Evolutionary conservation across 2,329 filamentous ascomycete species (phyloP).

Genomic region (Diaporthe ampelina): DNA sequence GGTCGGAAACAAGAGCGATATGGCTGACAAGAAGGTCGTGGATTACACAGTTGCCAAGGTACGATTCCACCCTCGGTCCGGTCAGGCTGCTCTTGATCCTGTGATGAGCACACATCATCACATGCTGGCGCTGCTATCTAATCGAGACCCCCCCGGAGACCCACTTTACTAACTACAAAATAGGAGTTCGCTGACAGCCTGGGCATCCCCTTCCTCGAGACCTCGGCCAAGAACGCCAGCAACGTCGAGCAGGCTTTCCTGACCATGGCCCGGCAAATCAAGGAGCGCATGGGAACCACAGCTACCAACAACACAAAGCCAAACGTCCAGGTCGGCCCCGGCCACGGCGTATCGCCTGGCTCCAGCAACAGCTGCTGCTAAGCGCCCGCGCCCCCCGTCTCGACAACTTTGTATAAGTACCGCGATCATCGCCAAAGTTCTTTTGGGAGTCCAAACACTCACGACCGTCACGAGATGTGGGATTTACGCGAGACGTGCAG

Average conservation of each 20-base stretch:
- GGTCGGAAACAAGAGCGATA: constrained; percentile 99
- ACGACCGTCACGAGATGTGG: constrained; percentile 43
- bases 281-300: constrained; percentile 99
- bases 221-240: constrained; percentile 98
- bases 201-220: constrained; percentile 99
- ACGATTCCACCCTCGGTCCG: constrained; percentile 49
- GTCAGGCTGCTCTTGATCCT: constrained; percentile 8
- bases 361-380: constrained; percentile 94
- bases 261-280: constrained; percentile 99
- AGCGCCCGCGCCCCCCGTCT: constrained; percentile 49
- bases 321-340: constrained; percentile 94
- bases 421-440: constrained; percentile 33
- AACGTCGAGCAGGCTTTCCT: constrained; percentile 99
- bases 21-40: constrained; percentile 99
- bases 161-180: constrained; percentile 40
- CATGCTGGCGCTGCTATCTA: constrained; percentile 39
- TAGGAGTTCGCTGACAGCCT: constrained; percentile 99
- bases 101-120: constrained; percentile 33
- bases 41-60: constrained; percentile 99
- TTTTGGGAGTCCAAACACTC: constrained; percentile 34
- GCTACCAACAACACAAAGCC: constrained; percentile 98
- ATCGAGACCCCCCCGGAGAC: constrained; percentile 17
- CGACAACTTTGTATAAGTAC: constrained; percentile 41
- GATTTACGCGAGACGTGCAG: constrained; percentile 38
- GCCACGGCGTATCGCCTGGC: constrained; percentile 91